Base-by-base conservation (phyloP, 495 filamentous ascomycete species). In the Neurospora cerealis region DNA sequence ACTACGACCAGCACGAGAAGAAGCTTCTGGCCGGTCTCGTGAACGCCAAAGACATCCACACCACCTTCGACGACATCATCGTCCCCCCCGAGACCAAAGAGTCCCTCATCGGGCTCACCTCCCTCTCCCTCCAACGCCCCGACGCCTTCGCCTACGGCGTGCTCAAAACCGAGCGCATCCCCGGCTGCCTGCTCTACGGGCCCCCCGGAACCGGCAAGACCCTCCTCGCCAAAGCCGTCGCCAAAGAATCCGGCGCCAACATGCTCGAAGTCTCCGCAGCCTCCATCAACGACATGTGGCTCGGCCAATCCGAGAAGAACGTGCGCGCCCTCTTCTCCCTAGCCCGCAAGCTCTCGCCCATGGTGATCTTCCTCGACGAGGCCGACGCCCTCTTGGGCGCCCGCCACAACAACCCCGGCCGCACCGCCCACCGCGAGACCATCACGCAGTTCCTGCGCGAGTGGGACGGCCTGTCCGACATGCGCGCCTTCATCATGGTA, bases 361-460 rank as follows among this genome's bases (percentile, higher is more conserved):
- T 94, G 79, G 90, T 99, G 0, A 92, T 99, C 32, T 99, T 99
- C 83, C 93, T 99, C 76, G 96, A 99, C 81, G 96, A 99, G 81
- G 96, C 94, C 9, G 96, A 99, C 80, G 92, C 95, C 7, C 90
- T 99, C 54, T 92, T 99, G 74, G 91, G 92, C 19, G 88, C 91
- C 3, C 89, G 96, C 34, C 87, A 90, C 54, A 85, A 85, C 62
- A 80, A 81, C 21, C 84, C 85, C 71, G 85, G 85, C 34, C 88
- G 89, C 73, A 79, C 87, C 2, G 88, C 87, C 15, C 93, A 96
- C 78, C 89, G 96, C 62, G 96, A 98, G 83, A 90, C 96, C 66
- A 96, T 99, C 83, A 99, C 98, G 75, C 95, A 98, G 80, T 99
- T 98, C 80, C 84, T 99, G 42, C 89, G 93, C n/a, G 96, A 98